Conservation (phyloP, 352 stramenopile genomes). For the Phytophthora sansomeana region DNA sequence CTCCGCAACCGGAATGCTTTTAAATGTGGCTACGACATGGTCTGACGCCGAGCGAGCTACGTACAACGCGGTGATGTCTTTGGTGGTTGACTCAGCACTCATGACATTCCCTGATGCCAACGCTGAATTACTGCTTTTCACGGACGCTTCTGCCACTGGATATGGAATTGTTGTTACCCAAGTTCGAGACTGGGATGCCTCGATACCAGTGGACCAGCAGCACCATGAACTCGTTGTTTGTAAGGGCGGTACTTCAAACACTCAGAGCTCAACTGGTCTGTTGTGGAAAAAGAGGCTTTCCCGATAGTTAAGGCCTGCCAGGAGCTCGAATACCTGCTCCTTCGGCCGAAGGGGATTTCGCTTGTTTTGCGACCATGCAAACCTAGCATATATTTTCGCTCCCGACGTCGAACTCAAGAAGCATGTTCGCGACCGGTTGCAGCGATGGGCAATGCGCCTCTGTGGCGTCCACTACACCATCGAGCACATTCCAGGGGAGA, state of each 20-base stretch:
- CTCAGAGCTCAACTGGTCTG: too few species aligned
- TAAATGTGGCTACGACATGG: background rate
- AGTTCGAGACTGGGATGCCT: background rate
- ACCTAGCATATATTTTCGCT: background rate
- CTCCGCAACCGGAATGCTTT: background rate
- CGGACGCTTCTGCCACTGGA: background rate
- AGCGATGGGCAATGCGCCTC: background rate
- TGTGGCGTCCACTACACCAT: too few species aligned
- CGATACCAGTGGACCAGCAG: background rate
- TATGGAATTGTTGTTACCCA: background rate
- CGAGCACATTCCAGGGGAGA: too few species aligned
- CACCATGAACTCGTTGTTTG: too few species aligned
- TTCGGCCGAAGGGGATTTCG: too few species aligned
- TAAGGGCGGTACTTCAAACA: too few species aligned
- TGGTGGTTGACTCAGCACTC: background rate
- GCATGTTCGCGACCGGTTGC: background rate
- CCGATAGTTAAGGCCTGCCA: too few species aligned
- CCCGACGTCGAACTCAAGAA: background rate
- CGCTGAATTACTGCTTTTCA: conserved; percentile 1
- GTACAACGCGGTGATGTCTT: background rate
- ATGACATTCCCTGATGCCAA: conserved; percentile 1
- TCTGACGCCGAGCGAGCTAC: background rate
- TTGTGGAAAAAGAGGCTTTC: too few species aligned
- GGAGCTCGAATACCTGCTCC: too few species aligned
- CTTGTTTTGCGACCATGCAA: background rate